A percentile compares a stretch with the other conserved stretches of the same genome.
Conservation (phyloP, 106 monocot genomes). For the Dactylorhiza incarnata region DNA sequence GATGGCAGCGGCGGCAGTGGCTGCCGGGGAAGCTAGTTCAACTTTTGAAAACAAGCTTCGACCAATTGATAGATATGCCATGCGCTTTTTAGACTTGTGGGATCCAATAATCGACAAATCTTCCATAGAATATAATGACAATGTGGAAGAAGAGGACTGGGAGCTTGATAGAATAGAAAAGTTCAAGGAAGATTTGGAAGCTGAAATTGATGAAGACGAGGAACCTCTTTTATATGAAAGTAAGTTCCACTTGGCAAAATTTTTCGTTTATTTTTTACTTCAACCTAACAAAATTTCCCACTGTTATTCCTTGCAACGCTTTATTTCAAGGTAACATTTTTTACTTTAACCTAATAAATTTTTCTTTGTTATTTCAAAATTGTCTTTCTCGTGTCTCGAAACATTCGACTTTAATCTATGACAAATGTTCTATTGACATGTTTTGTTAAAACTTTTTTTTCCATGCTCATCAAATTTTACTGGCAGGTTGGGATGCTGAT, state of each 20-base stretch:
- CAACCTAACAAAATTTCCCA: background rate
- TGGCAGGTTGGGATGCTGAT: slow-evolving; percentile 93
- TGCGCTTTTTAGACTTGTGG: slow-evolving; percentile 93
- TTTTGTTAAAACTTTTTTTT: too few species aligned
- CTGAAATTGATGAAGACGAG: slow-evolving; percentile 97
- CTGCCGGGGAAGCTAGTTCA: slow-evolving; percentile 95
- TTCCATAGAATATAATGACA: slow-evolving; percentile 37
- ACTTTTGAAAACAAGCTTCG: slow-evolving; percentile 93
- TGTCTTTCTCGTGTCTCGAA: too few species aligned
- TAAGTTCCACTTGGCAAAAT: slow-evolving; percentile 23
- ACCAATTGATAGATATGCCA: slow-evolving; percentile 98
- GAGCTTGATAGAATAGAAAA: slow-evolving; percentile 92
- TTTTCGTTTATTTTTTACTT: background rate
- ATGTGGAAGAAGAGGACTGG: slow-evolving; percentile 75
- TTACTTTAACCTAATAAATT: too few species aligned
- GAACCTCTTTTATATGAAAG: slow-evolving; percentile 91
- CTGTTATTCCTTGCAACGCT: background rate
- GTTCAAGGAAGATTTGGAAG: slow-evolving; percentile 93
- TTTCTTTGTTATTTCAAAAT: too few species aligned
- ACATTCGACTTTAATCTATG: too few species aligned
- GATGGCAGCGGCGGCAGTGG: slow-evolving; percentile 91
- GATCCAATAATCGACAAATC: slow-evolving; percentile 92
- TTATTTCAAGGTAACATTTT: too few species aligned
- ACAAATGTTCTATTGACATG: too few species aligned
- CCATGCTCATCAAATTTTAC: background rate